Evolutionary conservation across 768 basidiomycete genomes (phyloP).

Genomic region (Mycena albidolilacea): DNA sequence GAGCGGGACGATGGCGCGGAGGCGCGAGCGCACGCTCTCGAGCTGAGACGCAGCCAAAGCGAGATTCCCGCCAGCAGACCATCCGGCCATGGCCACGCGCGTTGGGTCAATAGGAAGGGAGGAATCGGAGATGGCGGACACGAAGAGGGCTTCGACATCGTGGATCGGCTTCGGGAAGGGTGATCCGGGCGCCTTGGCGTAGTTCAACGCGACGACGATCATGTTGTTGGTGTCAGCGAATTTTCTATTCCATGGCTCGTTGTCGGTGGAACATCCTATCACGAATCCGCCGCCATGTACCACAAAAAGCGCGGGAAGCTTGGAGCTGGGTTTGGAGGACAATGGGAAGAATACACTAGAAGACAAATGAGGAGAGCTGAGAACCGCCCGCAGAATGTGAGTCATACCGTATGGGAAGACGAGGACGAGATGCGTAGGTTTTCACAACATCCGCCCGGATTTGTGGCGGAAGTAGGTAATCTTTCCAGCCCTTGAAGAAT

Average conservation of each 20-base stretch:
- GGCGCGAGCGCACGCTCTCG: neutral
- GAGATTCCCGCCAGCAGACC: neutral
- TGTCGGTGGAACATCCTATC: neutral
- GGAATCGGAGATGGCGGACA: neutral
- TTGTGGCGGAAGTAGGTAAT: neutral
- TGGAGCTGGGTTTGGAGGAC: neutral
- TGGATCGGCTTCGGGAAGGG: neutral
- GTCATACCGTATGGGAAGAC: neutral
- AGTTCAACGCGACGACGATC: slow-evolving; percentile 6
- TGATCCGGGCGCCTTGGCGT: neutral
- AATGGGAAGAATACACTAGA: neutral
- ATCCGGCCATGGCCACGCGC: neutral
- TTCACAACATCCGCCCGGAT: neutral
- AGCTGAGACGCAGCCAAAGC: neutral
- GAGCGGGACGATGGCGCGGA: neutral
- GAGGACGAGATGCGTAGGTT: neutral
- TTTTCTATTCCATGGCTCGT: neutral
- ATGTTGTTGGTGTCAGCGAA: neutral
- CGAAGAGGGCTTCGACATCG: slow-evolving; percentile 7
- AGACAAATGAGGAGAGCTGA: neutral
- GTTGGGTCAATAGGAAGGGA: neutral
- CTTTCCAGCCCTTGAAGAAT: neutral
- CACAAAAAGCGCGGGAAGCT: neutral
- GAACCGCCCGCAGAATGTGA: neutral
- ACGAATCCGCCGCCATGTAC: slow-evolving; percentile 5